Base-by-base conservation (phyloP, 768 basidiomycete species). In the Rhodotorula toruloides region DNA sequence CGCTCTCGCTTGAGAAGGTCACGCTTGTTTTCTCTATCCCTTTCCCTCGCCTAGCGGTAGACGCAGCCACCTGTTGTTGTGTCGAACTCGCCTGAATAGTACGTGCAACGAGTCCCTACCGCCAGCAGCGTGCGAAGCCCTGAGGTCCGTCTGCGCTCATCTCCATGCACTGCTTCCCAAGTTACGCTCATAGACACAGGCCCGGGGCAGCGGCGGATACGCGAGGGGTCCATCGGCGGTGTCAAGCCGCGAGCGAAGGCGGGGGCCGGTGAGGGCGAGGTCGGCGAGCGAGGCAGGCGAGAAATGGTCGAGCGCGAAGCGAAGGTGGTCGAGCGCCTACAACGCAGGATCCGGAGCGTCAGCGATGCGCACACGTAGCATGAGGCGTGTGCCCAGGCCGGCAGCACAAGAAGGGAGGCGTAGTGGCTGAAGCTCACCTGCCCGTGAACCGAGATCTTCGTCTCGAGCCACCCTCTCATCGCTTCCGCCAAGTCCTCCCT, bases 361-460 rank as follows among this genome's bases (percentile, higher is more conserved):
- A 50, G 10, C 2, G 17, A 12, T 14, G 9, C 32, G 32, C 17
- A 46, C 34, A 10, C 13, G 59, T 22, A 27, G n/a, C 19, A 2
- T 5, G 3, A n/a, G 53, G 8, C 43, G 19, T 11, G 19, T 58
- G 43, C 11, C 27, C 34, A 42, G 32, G 34, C 44, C 21, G 43
- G 58, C 37, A 32, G 40, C 31, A 13, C 13, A 21, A 44, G n/a
- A 14, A 10, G 11, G 39, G 61, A 34, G 31, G 27, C 50, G 13
- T 14, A 22, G 44, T 17, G 14, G 34, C 27, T 7, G 9, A 37
- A 31, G 54, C 27, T 40, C 27, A 85, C 87, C 77, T 88, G 86
- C 73, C 90, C 86, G 72, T 89, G 86, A 47, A 87, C 82, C 3
- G 79, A 81, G 65, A 91, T 90, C 76, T 90, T 87, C 12, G 85